Evolutionary conservation across 208 protist species (phyloP), one percentile per base, ranked within the genome.

Genomic region (Leishmania aethiopica): DNA sequence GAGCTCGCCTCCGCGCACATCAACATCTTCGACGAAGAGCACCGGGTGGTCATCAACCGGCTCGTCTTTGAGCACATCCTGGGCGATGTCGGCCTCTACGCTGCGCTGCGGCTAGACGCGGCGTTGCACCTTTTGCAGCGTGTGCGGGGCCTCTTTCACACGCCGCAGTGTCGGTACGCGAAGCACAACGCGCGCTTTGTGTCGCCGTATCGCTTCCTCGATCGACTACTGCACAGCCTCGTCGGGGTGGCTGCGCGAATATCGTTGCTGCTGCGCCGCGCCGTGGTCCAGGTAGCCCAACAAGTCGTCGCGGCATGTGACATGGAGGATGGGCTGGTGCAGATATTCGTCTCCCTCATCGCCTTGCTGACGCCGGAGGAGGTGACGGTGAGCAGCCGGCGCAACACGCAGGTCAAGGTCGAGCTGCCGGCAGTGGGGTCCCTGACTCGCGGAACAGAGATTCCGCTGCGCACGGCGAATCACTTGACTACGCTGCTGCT

Each of bases 11-110:
- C 88, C 6, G 78, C 85, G 47, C 75, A 91, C 66, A 73, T 92
- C 47, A 71, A 82, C 75, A 78, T 92, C 69, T 86, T 92, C 76
- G 91, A 92, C 47, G 89, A 89, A 76, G 71, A 88, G 71, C 92
- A 96, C 73, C 81, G 83, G 55, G 85, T 96, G 69, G 85, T 95
- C 74, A 89, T 95, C n/a, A 96, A 97, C 84, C 94, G 94, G 3
- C 86, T 94, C 25, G 83, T 92, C 25, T 95, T 97, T 82, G 89
- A 94, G 78, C 86, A 92, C 71, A 82, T 96, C 17, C 84, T 97
- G 10, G 77, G 86, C 19, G 90, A 95, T 84, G 77, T 86, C 70
- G 81, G 88, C 82, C 73, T 96, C 62, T 85, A 93, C 77, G 84
- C 87, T 32, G 75, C 77, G 3, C 88, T 97, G 78, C 89, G 88